These are phyloP conservation scores for rapeseed (Brassica napus) DNA, from an alignment of 345 rosid genomes.

Conservation along the genomic window DNA sequence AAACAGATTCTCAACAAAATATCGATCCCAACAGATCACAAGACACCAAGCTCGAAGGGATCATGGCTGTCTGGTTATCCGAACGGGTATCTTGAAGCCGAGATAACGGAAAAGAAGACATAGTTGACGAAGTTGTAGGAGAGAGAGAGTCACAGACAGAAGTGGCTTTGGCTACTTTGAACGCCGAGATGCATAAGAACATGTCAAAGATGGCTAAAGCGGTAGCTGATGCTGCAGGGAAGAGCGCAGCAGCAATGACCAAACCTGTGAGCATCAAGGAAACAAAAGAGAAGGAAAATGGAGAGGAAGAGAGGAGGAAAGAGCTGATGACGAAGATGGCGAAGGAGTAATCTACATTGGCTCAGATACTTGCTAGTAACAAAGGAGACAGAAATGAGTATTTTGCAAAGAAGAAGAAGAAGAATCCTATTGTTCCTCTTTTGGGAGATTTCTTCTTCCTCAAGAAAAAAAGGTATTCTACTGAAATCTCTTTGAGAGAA, in stretches of 20 bases:
- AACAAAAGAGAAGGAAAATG: constrained; percentile 23
- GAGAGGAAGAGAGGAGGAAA: constrained; percentile 48
- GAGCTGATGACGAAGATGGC: constrained; percentile 51
- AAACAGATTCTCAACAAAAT: too few relatives aligned
- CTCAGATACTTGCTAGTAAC: constrained; percentile 40
- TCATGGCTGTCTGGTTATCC: too few relatives aligned
- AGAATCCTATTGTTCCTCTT: constrained; percentile 81
- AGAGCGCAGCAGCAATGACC: constrained; percentile 30
- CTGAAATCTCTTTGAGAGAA: constrained; percentile 11
- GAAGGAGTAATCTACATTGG: constrained; percentile 41
- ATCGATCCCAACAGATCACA: too few relatives aligned
- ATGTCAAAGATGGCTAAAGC: constrained; percentile 49
- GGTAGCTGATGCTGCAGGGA: constrained; percentile 58
- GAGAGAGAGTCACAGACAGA: too few relatives aligned
- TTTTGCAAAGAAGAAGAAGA: constrained; percentile 42
- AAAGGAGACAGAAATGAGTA: constrained; percentile 13
- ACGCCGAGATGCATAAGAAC: constrained; percentile 12
- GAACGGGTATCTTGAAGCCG: too few relatives aligned
- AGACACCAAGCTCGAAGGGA: too few relatives aligned
- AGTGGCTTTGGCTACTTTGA: too few relatives aligned
- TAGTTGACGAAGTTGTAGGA: too few relatives aligned
- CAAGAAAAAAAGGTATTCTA: constrained; percentile 49
- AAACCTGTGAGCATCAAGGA: constrained; percentile 29
- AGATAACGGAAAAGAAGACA: too few relatives aligned
- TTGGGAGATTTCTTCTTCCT: constrained; percentile 63